Conservation (phyloP, 176 grass and related monocot genomes). For the Hordeum marinum region DNA sequence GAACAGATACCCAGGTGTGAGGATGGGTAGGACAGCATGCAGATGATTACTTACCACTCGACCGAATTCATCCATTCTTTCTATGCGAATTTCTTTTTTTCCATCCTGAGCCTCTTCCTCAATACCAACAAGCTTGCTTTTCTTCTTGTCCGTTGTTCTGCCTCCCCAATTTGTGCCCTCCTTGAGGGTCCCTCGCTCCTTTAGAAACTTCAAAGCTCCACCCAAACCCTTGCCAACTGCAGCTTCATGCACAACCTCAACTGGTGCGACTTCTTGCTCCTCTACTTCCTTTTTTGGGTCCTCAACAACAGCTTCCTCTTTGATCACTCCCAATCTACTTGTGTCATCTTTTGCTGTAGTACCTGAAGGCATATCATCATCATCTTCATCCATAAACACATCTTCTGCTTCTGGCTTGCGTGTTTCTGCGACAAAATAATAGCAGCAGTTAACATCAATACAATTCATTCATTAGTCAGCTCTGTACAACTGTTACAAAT, state of each 20-base stretch:
- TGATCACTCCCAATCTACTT: slow-evolving; percentile 30
- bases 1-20: background rate
- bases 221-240: slow-evolving; percentile 79
- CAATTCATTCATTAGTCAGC: background rate
- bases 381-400: slow-evolving; percentile 90
- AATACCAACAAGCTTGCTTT: slow-evolving; percentile 77
- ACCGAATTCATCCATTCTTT: slow-evolving; percentile 85
- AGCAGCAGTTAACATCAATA: slow-evolving; percentile 4
- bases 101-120: slow-evolving; percentile 36
- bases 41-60: slow-evolving; percentile 59
- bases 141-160: slow-evolving; percentile 90
- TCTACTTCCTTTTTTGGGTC: slow-evolving; percentile 28
- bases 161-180: slow-evolving; percentile 90
- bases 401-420: slow-evolving; percentile 63
- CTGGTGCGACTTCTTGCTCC: slow-evolving; percentile 50
- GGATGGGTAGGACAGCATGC: background rate
- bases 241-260: slow-evolving; percentile 76
- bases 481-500: background rate
- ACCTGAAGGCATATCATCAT: slow-evolving; percentile 35
- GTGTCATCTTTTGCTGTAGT: slow-evolving; percentile 36
- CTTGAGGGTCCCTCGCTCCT: slow-evolving; percentile 72
- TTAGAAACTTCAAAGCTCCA: slow-evolving; percentile 72
- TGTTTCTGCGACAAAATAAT: slow-evolving; percentile 47
- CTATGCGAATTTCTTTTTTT: slow-evolving; percentile 79
- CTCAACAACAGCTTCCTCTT: slow-evolving; percentile 37